These are phyloP conservation scores for Flaveria bidentis DNA, from an alignment of 129 eudicot genomes.

Conservation along the genomic window DNA sequence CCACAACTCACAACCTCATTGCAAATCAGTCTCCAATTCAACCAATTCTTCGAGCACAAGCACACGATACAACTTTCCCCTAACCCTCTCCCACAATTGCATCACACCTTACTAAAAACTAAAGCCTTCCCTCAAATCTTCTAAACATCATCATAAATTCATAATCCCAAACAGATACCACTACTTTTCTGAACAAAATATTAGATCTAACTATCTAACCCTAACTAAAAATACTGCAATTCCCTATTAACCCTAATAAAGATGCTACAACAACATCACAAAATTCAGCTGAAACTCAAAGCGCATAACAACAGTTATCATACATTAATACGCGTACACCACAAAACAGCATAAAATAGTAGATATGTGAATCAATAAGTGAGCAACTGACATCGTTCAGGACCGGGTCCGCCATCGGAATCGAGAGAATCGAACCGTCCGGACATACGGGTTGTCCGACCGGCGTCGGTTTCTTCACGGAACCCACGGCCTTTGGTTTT, in stretches of 20 bases:
- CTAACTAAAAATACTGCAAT: not conserved
- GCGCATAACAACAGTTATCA: not conserved
- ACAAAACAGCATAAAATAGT: not conserved
- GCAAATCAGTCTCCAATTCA: constrained; percentile 8
- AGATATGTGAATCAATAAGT: too few relatives aligned
- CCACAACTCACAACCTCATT: not conserved
- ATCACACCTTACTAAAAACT: constrained; percentile 10
- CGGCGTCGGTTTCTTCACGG: constrained; percentile 74
- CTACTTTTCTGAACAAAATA: not conserved
- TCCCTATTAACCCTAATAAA: constrained; percentile 10
- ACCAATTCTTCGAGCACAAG: not conserved
- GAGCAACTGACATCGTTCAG: constrained; percentile 72
- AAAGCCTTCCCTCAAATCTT: not conserved
- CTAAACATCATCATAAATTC: not conserved
- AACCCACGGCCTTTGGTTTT: constrained; percentile 95
- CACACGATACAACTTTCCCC: constrained; percentile 1
- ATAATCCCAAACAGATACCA: not conserved
- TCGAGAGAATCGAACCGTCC: constrained; percentile 84
- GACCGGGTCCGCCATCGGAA: constrained; percentile 93
- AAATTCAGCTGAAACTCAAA: not conserved
- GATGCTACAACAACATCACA: not conserved
- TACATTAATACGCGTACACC: not conserved
- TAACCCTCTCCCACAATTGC: not conserved
- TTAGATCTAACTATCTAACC: constrained; percentile 22
- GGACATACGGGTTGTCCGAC: constrained; percentile 61